Base-by-base conservation (phyloP, 2,329 filamentous ascomycete genomes). In the Pseudogymnoascus destructans region DNA sequence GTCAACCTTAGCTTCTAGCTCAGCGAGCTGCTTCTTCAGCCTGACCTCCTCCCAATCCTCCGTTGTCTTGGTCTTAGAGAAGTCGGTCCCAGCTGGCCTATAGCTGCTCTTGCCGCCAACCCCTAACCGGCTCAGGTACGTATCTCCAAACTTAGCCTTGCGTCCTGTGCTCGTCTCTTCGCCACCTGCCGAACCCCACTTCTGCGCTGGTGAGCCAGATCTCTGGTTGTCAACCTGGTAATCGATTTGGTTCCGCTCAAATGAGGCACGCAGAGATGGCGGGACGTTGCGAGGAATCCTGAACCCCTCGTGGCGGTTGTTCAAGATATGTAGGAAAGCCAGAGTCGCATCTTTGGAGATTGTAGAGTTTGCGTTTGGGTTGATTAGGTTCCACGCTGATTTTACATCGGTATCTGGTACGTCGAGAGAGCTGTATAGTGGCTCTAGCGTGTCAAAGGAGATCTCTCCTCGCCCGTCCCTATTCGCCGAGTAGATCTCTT, bases 21-120 rank as follows among this genome's bases (percentile, higher is more conserved):
- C 92, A 21, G 83, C 79, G 30, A 98, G 80, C 72, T 97, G 90
- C 70, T 93, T 91, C 78, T 95, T 92, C 63, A 98, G 78, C 58
- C 91, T 82, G 46, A 97, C 93, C 72, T 97, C 93, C 72, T 98
- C 93, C 90, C 93, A 97, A 70, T 98, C 93, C 67, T 84, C 83
- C 23, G 95, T 92, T 61, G 87, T 87, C 70, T 90, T 88, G 62
- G 88, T 86, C 35, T 80, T 79, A 60, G 84, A 86, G 70, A 97
- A 97, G 74, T 98, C 91, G 1, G 93, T 98, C 23, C 93, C 93
- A 38, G 85, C 77, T 7, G 87, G 81, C 68, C 87, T 85, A 73
- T 93, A 92, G 60, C 81, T 85, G 64, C 85, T 84, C 67, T 91
- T 86, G 57, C 83, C 81, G 17, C 82, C 82, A 5, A 84, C 77